Evolutionary conservation across 2,329 filamentous ascomycete species (phyloP).

Genomic region (Clonostachys rhizophaga): DNA sequence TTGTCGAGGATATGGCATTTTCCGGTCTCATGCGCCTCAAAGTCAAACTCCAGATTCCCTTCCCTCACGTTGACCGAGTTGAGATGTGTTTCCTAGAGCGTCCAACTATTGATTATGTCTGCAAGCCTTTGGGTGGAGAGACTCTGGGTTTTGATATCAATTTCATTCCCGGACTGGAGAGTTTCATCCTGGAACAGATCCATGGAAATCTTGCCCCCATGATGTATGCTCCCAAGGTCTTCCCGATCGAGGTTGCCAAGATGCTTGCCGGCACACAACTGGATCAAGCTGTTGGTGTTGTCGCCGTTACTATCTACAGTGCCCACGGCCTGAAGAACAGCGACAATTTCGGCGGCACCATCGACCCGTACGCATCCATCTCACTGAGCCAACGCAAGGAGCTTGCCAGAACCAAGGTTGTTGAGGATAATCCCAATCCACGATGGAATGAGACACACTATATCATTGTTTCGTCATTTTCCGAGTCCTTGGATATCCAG

Average conservation of each 20-base stretch:
- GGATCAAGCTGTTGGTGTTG: constrained; percentile 90
- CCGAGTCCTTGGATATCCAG: constrained; percentile 79
- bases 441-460: constrained; percentile 97
- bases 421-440: constrained; percentile 80
- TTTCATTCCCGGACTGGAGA: constrained; percentile 92
- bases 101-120: constrained; percentile 91
- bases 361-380: constrained; percentile 84
- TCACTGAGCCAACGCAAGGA: constrained; percentile 79
- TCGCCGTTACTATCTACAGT: constrained; percentile 87
- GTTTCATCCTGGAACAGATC: constrained; percentile 93
- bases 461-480: constrained; percentile 87
- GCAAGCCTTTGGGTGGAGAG: constrained; percentile 94
- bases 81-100: constrained; percentile 92
- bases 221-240: constrained; percentile 98
- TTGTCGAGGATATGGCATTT: constrained; percentile 97
- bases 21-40: constrained; percentile 95
- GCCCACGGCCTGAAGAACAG: constrained; percentile 91
- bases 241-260: constrained; percentile 97
- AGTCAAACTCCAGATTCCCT: constrained; percentile 93
- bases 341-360: constrained; percentile 87
- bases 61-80: constrained; percentile 90
- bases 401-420: constrained; percentile 82
- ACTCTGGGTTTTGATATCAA: constrained; percentile 98
- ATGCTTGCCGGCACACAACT: constrained; percentile 93
- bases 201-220: constrained; percentile 91